Evolutionary conservation across 805 yeast genomes (phyloP), one percentile per base, ranked within the genome.

Genomic region (Cyberlindnera japonica): DNA sequence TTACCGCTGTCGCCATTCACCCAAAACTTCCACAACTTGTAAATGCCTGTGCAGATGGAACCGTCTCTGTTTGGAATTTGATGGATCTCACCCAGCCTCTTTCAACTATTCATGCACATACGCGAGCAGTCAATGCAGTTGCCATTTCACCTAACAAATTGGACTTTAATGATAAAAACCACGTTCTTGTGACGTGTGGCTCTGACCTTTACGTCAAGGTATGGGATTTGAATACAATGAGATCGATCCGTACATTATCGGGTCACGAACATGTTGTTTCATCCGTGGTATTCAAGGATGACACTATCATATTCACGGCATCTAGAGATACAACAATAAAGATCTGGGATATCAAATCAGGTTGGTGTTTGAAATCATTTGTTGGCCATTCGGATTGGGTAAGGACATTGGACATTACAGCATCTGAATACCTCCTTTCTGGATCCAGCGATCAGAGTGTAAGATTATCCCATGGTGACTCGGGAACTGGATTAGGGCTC

Each of bases 211-310:
- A 65, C 17, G 74, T 88, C 40, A 83, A 84, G 55, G 62, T 88
- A 3, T 89, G 95, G 93, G 83, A 80, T 53, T 69, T 76, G 5
- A 52, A 59, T 22, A 67, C 74, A 12, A 73, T 74, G 53, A 70
- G 68, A 29, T 74, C 81, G 33, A 57, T 77, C 2, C 69, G 87
- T 26, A 78, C 88, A 1, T 62, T 90, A 17, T 64, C 79, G 0
- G 96, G 96, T 11, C 98, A 90, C 62, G 95, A 88, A 45, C 96
- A 90, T 58, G 77, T 93, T 2, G 79, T 90, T 0, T 84, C 95
- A 0, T 64, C 76, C 0, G 66, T 86, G 7, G 63, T 66, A 12
- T 81, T 83, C 55, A 70, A 77, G 3, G 54, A 66, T 5, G 64
- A 71, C 3, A 62, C 64, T 20, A 67, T 67, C 13, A 55, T 82